A percentile compares a stretch with the other conserved stretches of the same genome.
phyloP scores from a whole-genome alignment of 1,139 yeast species.

The Yamadazyma diddensiae region DNA sequence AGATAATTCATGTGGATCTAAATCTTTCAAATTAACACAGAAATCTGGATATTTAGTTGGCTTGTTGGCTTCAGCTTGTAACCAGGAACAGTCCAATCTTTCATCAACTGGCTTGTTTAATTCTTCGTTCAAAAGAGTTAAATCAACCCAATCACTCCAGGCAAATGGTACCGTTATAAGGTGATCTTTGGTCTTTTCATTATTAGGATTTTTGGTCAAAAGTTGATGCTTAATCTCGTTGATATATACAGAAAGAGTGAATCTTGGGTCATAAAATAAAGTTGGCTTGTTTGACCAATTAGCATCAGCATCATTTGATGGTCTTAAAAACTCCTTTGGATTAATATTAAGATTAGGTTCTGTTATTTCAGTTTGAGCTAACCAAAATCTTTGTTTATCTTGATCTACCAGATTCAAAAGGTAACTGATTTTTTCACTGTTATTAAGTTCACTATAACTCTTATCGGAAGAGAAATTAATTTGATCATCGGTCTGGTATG shows the following conservation, averaged over 20 bases:
- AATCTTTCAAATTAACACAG: constrained; percentile 21
- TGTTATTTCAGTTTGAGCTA: constrained; percentile 24
- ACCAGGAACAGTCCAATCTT: constrained; percentile 22
- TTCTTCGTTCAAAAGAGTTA: constrained; percentile 20
- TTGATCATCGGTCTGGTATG: constrained; percentile 23
- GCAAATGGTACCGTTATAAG: constrained; percentile 24
- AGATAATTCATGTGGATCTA: constrained; percentile 19
- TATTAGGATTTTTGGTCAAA: constrained; percentile 9
- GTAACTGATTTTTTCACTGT: constrained; percentile 22
- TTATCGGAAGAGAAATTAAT: constrained; percentile 15
- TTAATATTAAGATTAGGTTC: constrained; percentile 20
- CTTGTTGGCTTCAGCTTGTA: constrained; percentile 16
- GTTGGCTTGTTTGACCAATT: constrained; percentile 19
- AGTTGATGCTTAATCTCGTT: constrained; percentile 22
- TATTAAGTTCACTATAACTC: constrained; percentile 18
- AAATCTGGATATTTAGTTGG: constrained; percentile 21
- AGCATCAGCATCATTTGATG: constrained; percentile 12
- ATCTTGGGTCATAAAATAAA: constrained; percentile 33
- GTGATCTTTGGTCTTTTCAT: constrained; percentile 13
- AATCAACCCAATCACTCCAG: constrained; percentile 36
- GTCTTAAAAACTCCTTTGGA: constrained; percentile 20
- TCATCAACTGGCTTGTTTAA: constrained; percentile 19
- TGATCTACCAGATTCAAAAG: constrained; percentile 20
- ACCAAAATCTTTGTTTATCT: constrained; percentile 25
- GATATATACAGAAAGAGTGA: constrained; percentile 30